A percentile compares a stretch with the other conserved stretches of the same genome.
Conservation (phyloP, 345 rosid species). For the Gossypioides kirkii region DNA sequence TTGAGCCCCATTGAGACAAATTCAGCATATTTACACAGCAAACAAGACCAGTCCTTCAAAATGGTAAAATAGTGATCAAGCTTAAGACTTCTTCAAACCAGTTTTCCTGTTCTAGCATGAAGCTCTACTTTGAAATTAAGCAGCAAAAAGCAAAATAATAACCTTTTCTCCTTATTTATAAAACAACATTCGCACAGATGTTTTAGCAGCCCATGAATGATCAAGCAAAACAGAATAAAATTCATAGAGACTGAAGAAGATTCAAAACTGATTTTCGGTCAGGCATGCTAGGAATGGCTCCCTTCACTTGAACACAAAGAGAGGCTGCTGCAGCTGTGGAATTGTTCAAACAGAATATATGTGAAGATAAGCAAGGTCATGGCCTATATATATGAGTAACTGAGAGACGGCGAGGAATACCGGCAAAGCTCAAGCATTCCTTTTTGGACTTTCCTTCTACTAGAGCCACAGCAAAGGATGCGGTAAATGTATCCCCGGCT, state of each 20-base stretch:
- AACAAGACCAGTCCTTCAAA: too few species aligned
- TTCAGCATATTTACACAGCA: too few species aligned
- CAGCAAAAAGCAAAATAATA: too few species aligned
- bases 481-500: conserved; percentile 96
- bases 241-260: conserved; percentile 50
- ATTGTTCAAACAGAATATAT: neutral
- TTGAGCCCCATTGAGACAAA: too few species aligned
- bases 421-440: conserved; percentile 86
- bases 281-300: conserved; percentile 97
- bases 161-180: too few species aligned
- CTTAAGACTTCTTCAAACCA: too few species aligned
- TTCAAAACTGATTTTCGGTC: conserved; percentile 54
- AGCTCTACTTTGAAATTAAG: too few species aligned
- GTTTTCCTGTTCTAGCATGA: too few species aligned
- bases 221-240: neutral
- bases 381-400: neutral
- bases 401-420: conserved; percentile 27
- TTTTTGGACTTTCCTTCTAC: conserved; percentile 73
- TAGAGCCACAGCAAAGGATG: conserved; percentile 90
- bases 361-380: neutral
- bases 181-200: neutral
- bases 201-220: neutral
- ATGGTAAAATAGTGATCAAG: too few species aligned
- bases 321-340: conserved; percentile 92
- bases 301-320: conserved; percentile 89